These are phyloP conservation scores for Paxillus rubicundulus DNA, from an alignment of 768 basidiomycete species.

Conservation along the genomic window DNA sequence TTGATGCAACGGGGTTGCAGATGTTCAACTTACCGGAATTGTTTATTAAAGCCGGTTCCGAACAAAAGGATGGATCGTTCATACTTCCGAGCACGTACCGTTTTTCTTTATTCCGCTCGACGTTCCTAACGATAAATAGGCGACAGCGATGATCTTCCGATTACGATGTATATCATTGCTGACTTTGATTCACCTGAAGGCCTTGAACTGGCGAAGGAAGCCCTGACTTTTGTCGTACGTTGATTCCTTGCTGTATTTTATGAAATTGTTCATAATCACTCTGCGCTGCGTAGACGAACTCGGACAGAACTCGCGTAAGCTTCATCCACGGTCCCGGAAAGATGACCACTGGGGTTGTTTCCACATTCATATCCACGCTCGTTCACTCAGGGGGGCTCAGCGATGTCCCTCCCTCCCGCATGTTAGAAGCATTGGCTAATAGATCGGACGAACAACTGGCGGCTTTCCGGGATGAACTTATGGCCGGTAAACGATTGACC, in stretches of 20 bases:
- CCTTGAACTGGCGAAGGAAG: conserved; percentile 56
- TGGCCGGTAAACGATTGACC: conserved; percentile 27
- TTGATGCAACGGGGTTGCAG: conserved; percentile 8
- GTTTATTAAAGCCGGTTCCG: conserved; percentile 38
- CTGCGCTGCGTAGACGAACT: conserved; percentile 36
- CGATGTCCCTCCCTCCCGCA: conserved; percentile 13
- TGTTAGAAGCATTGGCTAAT: conserved; percentile 14
- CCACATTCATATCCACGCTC: conserved; percentile 51
- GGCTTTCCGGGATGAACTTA: conserved; percentile 33
- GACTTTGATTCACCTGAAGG: conserved; percentile 73
- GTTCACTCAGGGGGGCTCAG: conserved; percentile 40
- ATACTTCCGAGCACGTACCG: conserved; percentile 58
- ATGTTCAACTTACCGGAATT: conserved; percentile 32
- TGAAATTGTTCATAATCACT: neutral
- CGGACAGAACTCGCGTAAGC: conserved; percentile 56
- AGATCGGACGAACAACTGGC: conserved; percentile 28
- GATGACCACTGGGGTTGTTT: conserved; percentile 24
- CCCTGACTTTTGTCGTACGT: conserved; percentile 63
- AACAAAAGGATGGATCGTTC: conserved; percentile 44
- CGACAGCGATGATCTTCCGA: conserved; percentile 24
- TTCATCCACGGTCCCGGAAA: conserved; percentile 72
- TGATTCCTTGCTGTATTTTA: neutral
- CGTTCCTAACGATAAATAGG: conserved; percentile 13
- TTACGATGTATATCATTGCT: conserved; percentile 66
- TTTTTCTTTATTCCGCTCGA: neutral